phyloP scores from a whole-genome alignment of 169 alveolate genomes.

The Plasmodium inui region DNA sequence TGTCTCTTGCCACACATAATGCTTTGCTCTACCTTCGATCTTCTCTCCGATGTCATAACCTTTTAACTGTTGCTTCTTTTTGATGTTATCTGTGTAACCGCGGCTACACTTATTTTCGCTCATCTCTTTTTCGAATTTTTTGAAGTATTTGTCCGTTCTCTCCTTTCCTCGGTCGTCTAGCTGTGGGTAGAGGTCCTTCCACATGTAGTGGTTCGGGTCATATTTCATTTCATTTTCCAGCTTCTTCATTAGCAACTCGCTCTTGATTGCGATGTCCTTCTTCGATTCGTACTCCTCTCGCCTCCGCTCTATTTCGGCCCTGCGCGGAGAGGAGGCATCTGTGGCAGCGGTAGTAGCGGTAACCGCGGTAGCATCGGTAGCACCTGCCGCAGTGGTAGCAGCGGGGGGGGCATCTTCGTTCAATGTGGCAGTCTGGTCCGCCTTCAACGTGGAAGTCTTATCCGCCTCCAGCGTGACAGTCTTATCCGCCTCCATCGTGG shows the following conservation, averaged over 20 bases:
- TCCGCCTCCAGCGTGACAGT: background rate
- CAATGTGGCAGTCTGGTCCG: background rate
- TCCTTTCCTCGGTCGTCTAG: constrained; percentile 52
- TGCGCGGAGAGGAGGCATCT: background rate
- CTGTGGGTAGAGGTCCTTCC: constrained; percentile 74
- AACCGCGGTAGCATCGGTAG: no score
- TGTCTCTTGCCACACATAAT: constrained; percentile 65
- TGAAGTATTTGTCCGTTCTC: constrained; percentile 65
- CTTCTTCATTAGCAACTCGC: constrained; percentile 44
- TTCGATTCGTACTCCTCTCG: constrained; percentile 59
- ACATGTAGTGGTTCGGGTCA: constrained; percentile 75
- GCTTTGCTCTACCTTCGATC: constrained; percentile 65
- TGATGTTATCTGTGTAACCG: constrained; percentile 76
- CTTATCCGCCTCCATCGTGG: background rate
- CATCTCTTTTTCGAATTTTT: constrained; percentile 57
- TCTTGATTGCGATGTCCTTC: constrained; percentile 65
- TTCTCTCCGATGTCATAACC: constrained; percentile 74
- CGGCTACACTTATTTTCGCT: constrained; percentile 66
- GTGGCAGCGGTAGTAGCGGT: background rate
- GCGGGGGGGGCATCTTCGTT: background rate
- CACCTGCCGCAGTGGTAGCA: no score
- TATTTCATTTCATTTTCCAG: constrained; percentile 76
- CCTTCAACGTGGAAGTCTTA: no score
- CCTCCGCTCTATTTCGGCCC: constrained; percentile 29
- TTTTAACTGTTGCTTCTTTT: constrained; percentile 71